Percentiles rank a stretch among this genome's conserved stretches.
phyloP scores from a whole-genome alignment of 2,329 filamentous ascomycete genomes.

The Pseudocercospora eumusae region DNA sequence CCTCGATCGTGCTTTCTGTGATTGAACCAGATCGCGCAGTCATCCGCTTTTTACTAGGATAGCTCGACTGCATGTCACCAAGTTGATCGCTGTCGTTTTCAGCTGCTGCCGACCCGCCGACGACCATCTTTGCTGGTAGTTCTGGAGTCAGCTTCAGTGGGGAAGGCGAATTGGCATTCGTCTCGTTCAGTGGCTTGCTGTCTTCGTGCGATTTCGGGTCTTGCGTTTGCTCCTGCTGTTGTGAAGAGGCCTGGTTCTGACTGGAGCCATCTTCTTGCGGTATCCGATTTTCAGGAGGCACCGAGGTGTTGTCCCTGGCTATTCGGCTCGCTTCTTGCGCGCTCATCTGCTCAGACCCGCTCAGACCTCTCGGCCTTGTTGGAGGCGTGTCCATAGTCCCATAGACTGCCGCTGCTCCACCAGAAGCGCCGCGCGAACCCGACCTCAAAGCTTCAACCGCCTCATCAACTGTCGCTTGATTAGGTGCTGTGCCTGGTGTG shows the following conservation, averaged over 20 bases:
- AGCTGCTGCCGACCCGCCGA: constrained; percentile 5
- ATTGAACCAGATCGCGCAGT: constrained; percentile 71
- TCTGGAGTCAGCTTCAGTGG: constrained; percentile 8
- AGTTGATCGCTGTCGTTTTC: constrained; percentile 25
- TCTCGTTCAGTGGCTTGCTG: background rate
- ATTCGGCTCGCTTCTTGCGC: constrained; percentile 31
- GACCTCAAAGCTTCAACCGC: constrained; percentile 21
- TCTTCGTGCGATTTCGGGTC: background rate
- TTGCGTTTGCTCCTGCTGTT: background rate
- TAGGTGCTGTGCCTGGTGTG: constrained; percentile 3
- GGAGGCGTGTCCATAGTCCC: constrained; percentile 41
- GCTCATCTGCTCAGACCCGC: constrained; percentile 25
- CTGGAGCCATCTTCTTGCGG: background rate
- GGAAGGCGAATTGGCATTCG: background rate
- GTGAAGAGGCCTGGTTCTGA: background rate
- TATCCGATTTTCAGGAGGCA: constrained; percentile 2
- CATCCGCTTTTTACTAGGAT: constrained; percentile 33
- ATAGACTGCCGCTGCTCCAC: constrained; percentile 63
- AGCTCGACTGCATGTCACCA: constrained; percentile 16
- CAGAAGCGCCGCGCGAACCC: constrained; percentile 55
- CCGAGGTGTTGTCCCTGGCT: constrained; percentile 29
- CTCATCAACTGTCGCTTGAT: constrained; percentile 16
- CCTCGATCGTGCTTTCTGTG: constrained; percentile 74
- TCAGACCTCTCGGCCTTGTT: constrained; percentile 20
- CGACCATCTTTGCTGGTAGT: constrained; percentile 20